Evolutionary conservation across 352 stramenopile species (phyloP), one percentile per base, ranked within the genome.

Genomic region (Thraustochytrium striatum): DNA sequence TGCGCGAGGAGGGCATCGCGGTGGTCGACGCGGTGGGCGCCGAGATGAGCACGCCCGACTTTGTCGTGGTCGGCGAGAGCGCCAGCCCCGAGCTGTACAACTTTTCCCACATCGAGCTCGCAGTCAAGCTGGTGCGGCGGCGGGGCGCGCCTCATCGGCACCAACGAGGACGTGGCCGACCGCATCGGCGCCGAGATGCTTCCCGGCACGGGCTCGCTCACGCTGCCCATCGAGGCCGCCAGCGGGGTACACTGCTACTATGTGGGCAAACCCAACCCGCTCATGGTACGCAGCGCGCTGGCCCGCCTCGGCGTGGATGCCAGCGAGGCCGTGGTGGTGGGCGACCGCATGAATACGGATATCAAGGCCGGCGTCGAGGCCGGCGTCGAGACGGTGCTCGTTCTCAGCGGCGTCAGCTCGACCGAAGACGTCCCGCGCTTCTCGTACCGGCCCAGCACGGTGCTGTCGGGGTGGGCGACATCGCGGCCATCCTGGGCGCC

Each of bases 341-440:
- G 79, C 38, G 79, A 83, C 53, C 69, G 79, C 44, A 68, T 83
- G 59, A 69, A 83, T 43, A 83, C 79, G 2, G 79, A 83, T 50
- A 62, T 82, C 13, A 30, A 52, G 30, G 70, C 55, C 9, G 78
- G 57, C 32, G 58, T 79, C 25, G 59, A 78, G 25, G 41, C 38
- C 7, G 61, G 72, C 43, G 43, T 65, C 11, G 61, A 78, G 11
- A 78, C 30, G 9, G 36, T 81, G n/a, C 72, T 81, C 21, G 72
- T 81, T 3, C 41, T 81, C 33, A 79, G 59, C 30, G 72, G 72
- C 43, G 58, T 79, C 36, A 68, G 21, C 11, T 52, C 41, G 13
- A n/a, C 59, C 9, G 61, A 65, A 39, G 72, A 81, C 28, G 62
- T 78, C 19, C 21, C 39, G 3, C 5, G 8, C 5, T 78, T 65